Evolutionary conservation across 345 rosid species (phyloP), one percentile per base, ranked within the genome.

Genomic region (Lepidium didymum): DNA sequence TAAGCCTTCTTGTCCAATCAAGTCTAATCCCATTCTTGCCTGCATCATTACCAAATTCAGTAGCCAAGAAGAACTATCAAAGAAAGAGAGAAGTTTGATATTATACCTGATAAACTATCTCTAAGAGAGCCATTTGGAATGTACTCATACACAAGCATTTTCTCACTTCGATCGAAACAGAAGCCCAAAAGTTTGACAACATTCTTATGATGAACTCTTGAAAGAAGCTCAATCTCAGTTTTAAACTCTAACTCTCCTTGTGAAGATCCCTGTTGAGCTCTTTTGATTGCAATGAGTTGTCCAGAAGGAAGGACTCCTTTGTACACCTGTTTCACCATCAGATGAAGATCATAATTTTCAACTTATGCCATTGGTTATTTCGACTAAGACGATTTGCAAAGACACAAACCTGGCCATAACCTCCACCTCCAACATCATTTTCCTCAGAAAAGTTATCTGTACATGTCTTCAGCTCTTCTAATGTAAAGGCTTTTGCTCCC

Each of bases 1-100:
- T 85, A 10, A 91, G 95, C 76, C 97, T 81, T 73, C 87, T 79
- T 49, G 68, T 10, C 99, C 99, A 94, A n/a, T 82, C 97, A 71
- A 94, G 52, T 68, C 78, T 78, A 72, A 91, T 88, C 34, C 96
- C 97, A 4, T 81, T 70, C 78, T 79, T 87, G 35, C 96, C 98
- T 93, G 80, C 68, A 64, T 60, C 6, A 15, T 31, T 23, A 31
- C 21, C 29, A 16, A n/a, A 10, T 14, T 47, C 8, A 37, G 29
- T 19, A 52, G n/a, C 7, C 7, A 19, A 27, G 31, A 53, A 2
- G 7, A 44, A 16, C 3, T 8, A 56, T 11, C 10, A 25, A 51
- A 58, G 45, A 15, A 10, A 35, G 36, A 43, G 14, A 62, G 25
- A 59, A 21, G 10, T 38, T 27, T 47, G 6, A n/a, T 57, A 11